A percentile compares a stretch with the other conserved stretches of the same genome.
Evolutionary conservation across 2,329 filamentous ascomycete species (phyloP).

Genomic region (Clonostachys chloroleuca): DNA sequence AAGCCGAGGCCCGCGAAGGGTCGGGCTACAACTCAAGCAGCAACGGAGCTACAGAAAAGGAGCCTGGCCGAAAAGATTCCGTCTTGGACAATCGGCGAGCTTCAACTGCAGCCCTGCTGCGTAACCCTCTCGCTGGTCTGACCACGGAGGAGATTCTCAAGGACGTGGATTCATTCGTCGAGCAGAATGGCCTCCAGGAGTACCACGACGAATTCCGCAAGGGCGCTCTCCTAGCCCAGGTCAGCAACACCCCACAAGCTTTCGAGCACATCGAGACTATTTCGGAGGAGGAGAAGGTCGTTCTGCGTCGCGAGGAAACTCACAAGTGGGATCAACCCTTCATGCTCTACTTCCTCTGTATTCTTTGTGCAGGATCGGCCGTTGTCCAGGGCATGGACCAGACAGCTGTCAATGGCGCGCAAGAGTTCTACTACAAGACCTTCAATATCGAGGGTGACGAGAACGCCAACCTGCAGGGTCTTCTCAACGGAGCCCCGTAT

Average conservation of each 20-base stretch:
- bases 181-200: constrained; percentile 21
- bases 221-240: constrained; percentile 46
- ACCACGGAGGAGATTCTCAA: constrained; percentile 18
- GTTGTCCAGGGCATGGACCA: constrained; percentile 66
- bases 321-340: constrained; percentile 24
- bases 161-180: constrained; percentile 29
- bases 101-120: constrained; percentile 17
- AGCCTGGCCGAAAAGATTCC: constrained; percentile 3
- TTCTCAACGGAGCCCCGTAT: constrained; percentile 51
- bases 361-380: constrained; percentile 32
- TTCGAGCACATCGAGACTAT: constrained; percentile 19
- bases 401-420: constrained; percentile 60
- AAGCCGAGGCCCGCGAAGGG: constrained; percentile 14
- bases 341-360: constrained; percentile 26
- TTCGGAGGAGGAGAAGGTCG: constrained; percentile 16
- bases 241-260: constrained; percentile 23
- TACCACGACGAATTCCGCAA: constrained; percentile 40
- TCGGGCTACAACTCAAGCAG: constrained; percentile 8
- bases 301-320: constrained; percentile 17
- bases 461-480: constrained; percentile 39
- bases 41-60: constrained; percentile 8
- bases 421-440: constrained; percentile 30
- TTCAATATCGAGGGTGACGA: constrained; percentile 16
- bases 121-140: constrained; percentile 21
- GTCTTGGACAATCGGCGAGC: constrained; percentile 2